A percentile compares a stretch with the other conserved stretches of the same genome.
Conservation (phyloP, 495 filamentous ascomycete species). For the Tuber microsphaerosporum region DNA sequence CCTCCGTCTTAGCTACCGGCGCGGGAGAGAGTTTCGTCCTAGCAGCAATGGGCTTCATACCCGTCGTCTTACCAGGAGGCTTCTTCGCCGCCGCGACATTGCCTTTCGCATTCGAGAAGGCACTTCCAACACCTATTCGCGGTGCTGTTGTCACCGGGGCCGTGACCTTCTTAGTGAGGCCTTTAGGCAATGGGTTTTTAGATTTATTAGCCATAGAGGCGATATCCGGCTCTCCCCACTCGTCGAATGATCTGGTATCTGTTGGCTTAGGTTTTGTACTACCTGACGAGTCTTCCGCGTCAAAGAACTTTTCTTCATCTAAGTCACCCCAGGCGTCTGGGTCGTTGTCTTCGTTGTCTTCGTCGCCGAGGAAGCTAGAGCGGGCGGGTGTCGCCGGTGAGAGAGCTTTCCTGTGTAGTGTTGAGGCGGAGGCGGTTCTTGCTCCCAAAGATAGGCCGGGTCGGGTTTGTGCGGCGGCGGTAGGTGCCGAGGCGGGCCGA, state of each 20-base stretch:
- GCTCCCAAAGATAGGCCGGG: conserved; percentile 33
- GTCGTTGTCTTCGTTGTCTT: conserved; percentile 53
- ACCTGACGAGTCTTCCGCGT: conserved; percentile 33
- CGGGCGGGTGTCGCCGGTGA: conserved; percentile 46
- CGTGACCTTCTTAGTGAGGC: conserved; percentile 19
- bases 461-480: conserved; percentile 28
- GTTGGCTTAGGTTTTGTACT: conserved; percentile 31
- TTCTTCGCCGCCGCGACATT: conserved; percentile 12
- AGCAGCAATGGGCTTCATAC: conserved; percentile 19
- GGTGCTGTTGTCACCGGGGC: conserved; percentile 6
- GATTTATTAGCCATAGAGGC: conserved; percentile 25
- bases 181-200: conserved; percentile 29
- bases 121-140: conserved; percentile 19
- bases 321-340: conserved; percentile 67
- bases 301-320: conserved; percentile 52
- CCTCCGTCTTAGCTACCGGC: conserved; percentile 22
- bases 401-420: conserved; percentile 50
- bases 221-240: conserved; percentile 23
- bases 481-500: conserved; percentile 49
- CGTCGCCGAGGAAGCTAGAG: conserved; percentile 47
- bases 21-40: background rate
- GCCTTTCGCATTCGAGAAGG: conserved; percentile 14
- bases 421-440: conserved; percentile 50
- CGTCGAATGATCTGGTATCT: conserved; percentile 8
- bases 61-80: conserved; percentile 10